Evolutionary conservation across 345 rosid species (phyloP), one percentile per base, ranked within the genome.

Genomic region (Euphorbia tirucalli): DNA sequence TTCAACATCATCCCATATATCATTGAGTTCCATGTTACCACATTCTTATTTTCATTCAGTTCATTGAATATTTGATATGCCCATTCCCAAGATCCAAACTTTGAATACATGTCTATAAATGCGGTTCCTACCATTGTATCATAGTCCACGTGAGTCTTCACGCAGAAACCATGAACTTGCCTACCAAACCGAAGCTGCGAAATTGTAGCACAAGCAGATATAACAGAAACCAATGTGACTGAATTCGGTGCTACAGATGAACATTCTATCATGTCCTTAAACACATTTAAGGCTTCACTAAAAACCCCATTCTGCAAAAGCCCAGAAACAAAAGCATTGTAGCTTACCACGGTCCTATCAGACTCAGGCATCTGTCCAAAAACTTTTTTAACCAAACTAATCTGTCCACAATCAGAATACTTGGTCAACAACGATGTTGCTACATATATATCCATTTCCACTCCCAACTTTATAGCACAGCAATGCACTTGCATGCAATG

Each of bases 91-190:
- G 77, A 66, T 32, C 89, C 70, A 57, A 88, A 85, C 65, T 87
- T 87, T 21, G 85, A 84, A 71, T 89, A 89, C 91, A 87, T 85
- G 66, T 85, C 91, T 52, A 89, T 69, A 72, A 89, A 82, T 49
- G 86, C 74, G 46, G 88, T 89, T 48, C 87, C 87, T 1, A 84
- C 82, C 82, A 73, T 80, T 37, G 76, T 54, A 76, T 85, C 88
- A 78, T 59, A 62, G 41, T n/a, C 58, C 80, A 70, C 28, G 28
- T 67, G 65, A 10, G 48, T 79, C 69, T 83, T 89, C 78, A 59
- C 70, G 44, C 73, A 57, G 61, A 78, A 31, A 61, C 87, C 90
- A 49, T 89, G 91, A 58, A 87, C 68, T 72, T 85, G 93, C 69
- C 81, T 79, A 39, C 86, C 91, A 66, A 80, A 82, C 66, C 68